Conservation (phyloP, 441 rosid species). For the Croton setiger region DNA sequence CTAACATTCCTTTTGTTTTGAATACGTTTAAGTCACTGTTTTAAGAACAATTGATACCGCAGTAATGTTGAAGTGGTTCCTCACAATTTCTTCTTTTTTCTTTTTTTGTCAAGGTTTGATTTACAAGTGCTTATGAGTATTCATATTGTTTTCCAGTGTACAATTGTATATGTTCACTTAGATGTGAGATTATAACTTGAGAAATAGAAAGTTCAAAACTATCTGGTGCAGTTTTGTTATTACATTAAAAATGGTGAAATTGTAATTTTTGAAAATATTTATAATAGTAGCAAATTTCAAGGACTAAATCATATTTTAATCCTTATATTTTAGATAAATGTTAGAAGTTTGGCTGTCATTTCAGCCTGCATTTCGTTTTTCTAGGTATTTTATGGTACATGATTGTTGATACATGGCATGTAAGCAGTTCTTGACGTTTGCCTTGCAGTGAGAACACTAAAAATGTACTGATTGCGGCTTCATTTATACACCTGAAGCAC, state of each 20-base stretch:
- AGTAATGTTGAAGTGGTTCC: background rate
- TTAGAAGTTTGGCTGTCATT: background rate
- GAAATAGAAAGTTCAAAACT: background rate
- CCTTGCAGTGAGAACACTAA: slow-evolving; percentile 69
- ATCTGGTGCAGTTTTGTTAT: too few relatives aligned
- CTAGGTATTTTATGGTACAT: background rate
- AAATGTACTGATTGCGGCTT: slow-evolving; percentile 74
- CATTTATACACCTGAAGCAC: slow-evolving; percentile 75
- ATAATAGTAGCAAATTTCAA: background rate
- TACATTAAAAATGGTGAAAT: background rate
- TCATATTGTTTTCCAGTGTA: background rate
- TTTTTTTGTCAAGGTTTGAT: background rate
- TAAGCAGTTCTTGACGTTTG: slow-evolving; percentile 19
- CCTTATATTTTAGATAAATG: too few relatives aligned
- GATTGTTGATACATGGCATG: background rate
- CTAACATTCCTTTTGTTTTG: background rate
- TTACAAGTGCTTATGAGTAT: background rate
- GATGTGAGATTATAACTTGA: background rate
- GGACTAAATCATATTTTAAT: background rate
- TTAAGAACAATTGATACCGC: background rate
- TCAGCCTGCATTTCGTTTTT: background rate
- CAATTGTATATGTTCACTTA: background rate
- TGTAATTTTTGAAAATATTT: slow-evolving; percentile 2
- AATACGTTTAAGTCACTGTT: background rate
- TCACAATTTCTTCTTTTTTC: background rate